Conservation (phyloP, 176 grass and related monocot species). For the Triticum timopheevii region DNA sequence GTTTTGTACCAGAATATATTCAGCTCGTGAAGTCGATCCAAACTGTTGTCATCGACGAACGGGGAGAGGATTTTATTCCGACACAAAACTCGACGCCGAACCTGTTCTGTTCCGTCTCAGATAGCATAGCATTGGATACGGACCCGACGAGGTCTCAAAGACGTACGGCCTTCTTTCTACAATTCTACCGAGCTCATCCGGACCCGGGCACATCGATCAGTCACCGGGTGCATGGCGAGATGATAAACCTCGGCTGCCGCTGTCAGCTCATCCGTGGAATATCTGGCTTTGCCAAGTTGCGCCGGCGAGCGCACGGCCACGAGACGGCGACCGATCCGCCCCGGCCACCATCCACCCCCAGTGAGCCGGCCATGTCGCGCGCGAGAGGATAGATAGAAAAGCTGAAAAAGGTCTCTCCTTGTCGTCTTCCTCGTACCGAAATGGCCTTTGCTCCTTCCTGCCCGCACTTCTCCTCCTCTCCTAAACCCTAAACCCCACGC, state of each 20-base stretch:
- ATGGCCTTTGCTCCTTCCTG: background rate
- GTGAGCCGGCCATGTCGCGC: background rate
- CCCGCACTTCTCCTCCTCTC: background rate
- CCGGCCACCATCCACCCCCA: no score
- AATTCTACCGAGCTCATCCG: background rate
- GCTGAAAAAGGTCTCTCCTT: background rate
- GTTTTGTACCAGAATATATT: background rate
- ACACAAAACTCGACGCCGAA: background rate
- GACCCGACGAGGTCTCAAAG: background rate
- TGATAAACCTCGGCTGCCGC: no score
- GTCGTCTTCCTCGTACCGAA: background rate
- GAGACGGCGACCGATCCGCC: background rate
- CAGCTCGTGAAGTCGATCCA: background rate
- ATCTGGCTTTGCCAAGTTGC: background rate
- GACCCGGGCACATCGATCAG: background rate
- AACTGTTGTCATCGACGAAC: background rate
- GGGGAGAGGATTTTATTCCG: background rate
- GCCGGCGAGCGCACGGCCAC: background rate
- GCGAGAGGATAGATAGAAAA: background rate
- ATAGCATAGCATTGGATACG: background rate
- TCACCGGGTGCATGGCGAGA: background rate
- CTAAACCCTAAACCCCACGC: no score
- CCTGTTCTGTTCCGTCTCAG: background rate
- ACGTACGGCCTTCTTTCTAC: background rate
- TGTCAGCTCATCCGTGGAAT: background rate